A percentile compares a stretch with the other conserved stretches of the same genome.
Evolutionary conservation across 2,329 filamentous ascomycete genomes (phyloP).

Genomic region (Neocatenulostroma microsporum): DNA sequence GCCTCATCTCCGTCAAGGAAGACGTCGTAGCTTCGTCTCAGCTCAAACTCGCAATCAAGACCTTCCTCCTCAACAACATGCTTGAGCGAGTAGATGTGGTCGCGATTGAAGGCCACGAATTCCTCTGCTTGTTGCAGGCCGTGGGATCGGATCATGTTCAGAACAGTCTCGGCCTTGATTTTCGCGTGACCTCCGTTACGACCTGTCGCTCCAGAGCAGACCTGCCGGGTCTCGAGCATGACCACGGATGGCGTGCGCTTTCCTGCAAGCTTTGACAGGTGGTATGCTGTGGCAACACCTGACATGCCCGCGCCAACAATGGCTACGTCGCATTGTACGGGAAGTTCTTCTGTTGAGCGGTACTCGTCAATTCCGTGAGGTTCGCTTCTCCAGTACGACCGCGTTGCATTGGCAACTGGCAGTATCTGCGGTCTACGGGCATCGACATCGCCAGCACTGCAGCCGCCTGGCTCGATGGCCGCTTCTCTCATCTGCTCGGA

Average conservation of each 20-base stretch:
- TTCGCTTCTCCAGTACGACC: slow-evolving; percentile 38
- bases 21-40: slow-evolving; percentile 36
- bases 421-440: slow-evolving; percentile 7
- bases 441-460: no score
- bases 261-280: slow-evolving; percentile 14
- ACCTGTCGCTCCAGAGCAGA: slow-evolving; percentile 23
- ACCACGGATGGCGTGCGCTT: slow-evolving; percentile 11
- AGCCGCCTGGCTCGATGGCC: no score
- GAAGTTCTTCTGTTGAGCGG: slow-evolving; percentile 53
- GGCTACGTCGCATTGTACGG: slow-evolving; percentile 18
- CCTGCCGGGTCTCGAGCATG: slow-evolving; percentile 22
- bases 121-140: slow-evolving; percentile 27
- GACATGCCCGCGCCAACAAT: slow-evolving; percentile 23
- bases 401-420: slow-evolving; percentile 16
- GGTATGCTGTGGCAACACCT: slow-evolving; percentile 20
- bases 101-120: slow-evolving; percentile 23
- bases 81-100: slow-evolving; percentile 27
- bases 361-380: slow-evolving; percentile 45
- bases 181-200: slow-evolving; percentile 19
- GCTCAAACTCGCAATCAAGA: slow-evolving; percentile 40
- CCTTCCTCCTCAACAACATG: slow-evolving; percentile 31
- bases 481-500: no score
- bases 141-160: slow-evolving; percentile 10
- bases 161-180: slow-evolving; percentile 7
- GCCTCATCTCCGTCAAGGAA: slow-evolving; percentile 25